Conservation (phyloP, 805 yeast species). For the Grigorovia yakushimaensis region DNA sequence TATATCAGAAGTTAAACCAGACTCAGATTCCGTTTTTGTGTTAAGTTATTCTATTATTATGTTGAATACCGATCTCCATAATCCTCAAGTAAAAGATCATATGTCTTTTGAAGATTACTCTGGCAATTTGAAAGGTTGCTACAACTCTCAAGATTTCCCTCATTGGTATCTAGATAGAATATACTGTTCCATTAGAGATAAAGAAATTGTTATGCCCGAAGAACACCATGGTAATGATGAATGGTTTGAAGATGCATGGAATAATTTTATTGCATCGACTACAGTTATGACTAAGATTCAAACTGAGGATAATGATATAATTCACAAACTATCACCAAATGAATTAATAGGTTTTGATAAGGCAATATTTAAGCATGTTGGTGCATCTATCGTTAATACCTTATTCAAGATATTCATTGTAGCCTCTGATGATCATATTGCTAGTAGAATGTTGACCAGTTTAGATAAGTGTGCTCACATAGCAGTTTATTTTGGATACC, state of each 20-base stretch:
- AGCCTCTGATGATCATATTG: conserved; percentile 83
- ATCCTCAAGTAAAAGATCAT: conserved; percentile 83
- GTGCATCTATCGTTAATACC: conserved; percentile 59
- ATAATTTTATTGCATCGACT: conserved; percentile 44
- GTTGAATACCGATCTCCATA: conserved; percentile 90
- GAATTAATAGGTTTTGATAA: conserved; percentile 53
- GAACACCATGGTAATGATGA: conserved; percentile 90
- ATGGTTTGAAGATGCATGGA: conserved; percentile 87
- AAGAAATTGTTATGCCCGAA: conserved; percentile 95
- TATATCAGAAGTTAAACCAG: conserved; percentile 51
- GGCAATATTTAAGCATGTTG: conserved; percentile 55
- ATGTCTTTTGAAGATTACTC: conserved; percentile 83
- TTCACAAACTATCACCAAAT: conserved; percentile 14
- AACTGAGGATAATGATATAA: conserved; percentile 11
- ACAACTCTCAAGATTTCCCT: conserved; percentile 69
- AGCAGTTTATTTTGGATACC: conserved; percentile 53
- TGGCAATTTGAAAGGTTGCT: conserved; percentile 70
- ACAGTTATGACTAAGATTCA: conserved; percentile 26
- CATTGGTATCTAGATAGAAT: conserved; percentile 76
- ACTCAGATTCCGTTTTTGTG: conserved; percentile 79
- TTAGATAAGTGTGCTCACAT: conserved; percentile 77
- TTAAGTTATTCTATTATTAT: conserved; percentile 85
- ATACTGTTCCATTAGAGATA: conserved; percentile 66
- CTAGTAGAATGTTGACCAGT: conserved; percentile 77
- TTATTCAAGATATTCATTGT: conserved; percentile 71